Base-by-base conservation (phyloP, 2,329 filamentous ascomycete genomes). In the Trichoderma pleuroti region DNA sequence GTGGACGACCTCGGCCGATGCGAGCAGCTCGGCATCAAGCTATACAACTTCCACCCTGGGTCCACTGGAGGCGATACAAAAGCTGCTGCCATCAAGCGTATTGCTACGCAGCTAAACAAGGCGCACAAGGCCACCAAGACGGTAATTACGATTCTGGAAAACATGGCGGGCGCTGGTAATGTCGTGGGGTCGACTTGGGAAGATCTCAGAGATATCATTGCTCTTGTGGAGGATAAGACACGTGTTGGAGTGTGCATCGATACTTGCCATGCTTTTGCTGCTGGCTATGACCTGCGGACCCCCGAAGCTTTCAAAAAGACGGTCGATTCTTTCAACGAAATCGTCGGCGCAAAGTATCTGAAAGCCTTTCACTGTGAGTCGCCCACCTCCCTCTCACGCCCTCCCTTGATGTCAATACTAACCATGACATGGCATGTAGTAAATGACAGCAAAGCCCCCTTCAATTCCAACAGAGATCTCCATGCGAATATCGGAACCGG, bases 41-140 rank as follows among this genome's bases (percentile, higher is more conserved):
- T 98, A n/a, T 99, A 98, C 84, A 99, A 99, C 81, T 98, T 99
- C 83, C 96, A 99, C 78, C 96, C 96, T 0, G 96, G 96, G 24
- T 94, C 91, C 70, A 91, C 91, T 2, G 92, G 91, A 70, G 90
- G 91, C 60, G 87, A 87, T 39, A 85, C 87, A 4, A 88, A 91
- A 42, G 83, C 86, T 0, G 90, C 89, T 24, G 94, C 94, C 4
- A 91, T 97, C 70, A 84, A 82, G 16, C 89, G 96, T 49, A 93
- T 99, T 63, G 94, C 96, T 2, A 84, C 86, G 54, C 92, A 94
- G 76, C 86, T 99, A 63, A 98, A 97, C 78, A 87, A 87, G 71
- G 92, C 94, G 0, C 93, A 98, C 77, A 85, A 86, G 68, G 92
- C 91, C 70, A 97, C 93, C 0, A 86, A 85, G 52, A 86, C 85